A percentile compares a stretch with the other conserved stretches of the same genome.
Evolutionary conservation across 768 basidiomycete species (phyloP).

Genomic region (Pisolithus marmoratus): DNA sequence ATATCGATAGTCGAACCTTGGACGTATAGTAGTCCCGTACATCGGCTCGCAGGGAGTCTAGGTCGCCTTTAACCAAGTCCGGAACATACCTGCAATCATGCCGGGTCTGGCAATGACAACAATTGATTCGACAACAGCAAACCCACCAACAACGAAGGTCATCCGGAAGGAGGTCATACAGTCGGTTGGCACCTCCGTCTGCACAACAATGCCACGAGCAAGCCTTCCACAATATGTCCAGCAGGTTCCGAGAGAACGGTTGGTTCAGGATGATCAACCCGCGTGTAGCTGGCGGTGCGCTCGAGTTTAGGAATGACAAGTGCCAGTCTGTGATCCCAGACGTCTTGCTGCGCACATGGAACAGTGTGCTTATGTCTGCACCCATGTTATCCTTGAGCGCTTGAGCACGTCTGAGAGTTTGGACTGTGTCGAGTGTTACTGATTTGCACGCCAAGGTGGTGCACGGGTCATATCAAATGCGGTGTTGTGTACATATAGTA

Average conservation of each 20-base stretch:
- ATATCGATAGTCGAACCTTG: constrained; percentile 36
- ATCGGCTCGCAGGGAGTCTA: constrained; percentile 81
- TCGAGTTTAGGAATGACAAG: constrained; percentile 15
- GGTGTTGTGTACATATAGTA: too few species aligned
- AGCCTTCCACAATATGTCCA: constrained; percentile 54
- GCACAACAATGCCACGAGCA: constrained; percentile 63
- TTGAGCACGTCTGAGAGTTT: too few species aligned
- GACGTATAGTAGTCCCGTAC: constrained; percentile 64
- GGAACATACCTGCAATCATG: constrained; percentile 57
- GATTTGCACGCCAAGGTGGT: too few species aligned
- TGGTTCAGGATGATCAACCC: constrained; percentile 91
- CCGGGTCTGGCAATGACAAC: not conserved
- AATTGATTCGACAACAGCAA: not conserved
- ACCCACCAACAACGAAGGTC: constrained; percentile 10
- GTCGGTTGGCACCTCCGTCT: constrained; percentile 83
- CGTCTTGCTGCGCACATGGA: not conserved
- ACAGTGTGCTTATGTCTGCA: too few species aligned
- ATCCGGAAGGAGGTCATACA: constrained; percentile 49
- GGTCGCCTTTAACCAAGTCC: constrained; percentile 86
- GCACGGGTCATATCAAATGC: too few species aligned
- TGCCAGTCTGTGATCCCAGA: constrained; percentile 15
- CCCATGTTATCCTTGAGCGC: constrained; percentile 3
- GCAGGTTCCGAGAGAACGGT: constrained; percentile 62
- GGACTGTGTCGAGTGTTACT: too few species aligned
- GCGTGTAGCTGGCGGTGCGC: constrained; percentile 12